Conservation (phyloP, 2,329 filamentous ascomycete species). For the Paramyrothecium sp. region DNA sequence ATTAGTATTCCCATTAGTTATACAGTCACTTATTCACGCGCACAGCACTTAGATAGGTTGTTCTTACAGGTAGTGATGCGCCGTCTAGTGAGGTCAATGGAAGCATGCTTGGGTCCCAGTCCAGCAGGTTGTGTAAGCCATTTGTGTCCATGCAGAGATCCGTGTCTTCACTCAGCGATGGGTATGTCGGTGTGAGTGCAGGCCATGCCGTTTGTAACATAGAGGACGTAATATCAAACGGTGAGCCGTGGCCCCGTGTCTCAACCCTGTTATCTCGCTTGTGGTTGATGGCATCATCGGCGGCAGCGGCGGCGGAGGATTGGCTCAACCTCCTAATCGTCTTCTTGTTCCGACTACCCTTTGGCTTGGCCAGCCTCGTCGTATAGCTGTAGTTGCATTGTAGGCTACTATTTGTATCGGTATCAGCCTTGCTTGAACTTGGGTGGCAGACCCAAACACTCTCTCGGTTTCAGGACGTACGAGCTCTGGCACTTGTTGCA, state of each 20-base stretch:
- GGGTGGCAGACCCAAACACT: too few relatives aligned
- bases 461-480: background rate
- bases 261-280: background rate
- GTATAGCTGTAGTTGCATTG: conserved; percentile 1
- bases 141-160: background rate
- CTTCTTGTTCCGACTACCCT: conserved; percentile 1
- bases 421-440: too few relatives aligned
- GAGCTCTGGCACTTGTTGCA: conserved; percentile 2
- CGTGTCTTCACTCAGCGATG: too few relatives aligned
- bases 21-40: too few relatives aligned
- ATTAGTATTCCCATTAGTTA: too few relatives aligned
- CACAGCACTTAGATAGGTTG: too few relatives aligned
- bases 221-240: background rate
- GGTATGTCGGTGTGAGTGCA: background rate
- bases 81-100: background rate
- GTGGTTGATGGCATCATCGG: background rate
- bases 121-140: background rate
- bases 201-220: background rate
- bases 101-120: background rate
- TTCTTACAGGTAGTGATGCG: background rate
- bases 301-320: background rate
- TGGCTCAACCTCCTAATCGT: background rate
- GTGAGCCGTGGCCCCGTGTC: background rate
- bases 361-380: background rate
- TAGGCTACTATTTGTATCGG: background rate